Evolutionary conservation across 495 filamentous ascomycete genomes (phyloP).

Genomic region (Chaetomidium leptoderma): DNA sequence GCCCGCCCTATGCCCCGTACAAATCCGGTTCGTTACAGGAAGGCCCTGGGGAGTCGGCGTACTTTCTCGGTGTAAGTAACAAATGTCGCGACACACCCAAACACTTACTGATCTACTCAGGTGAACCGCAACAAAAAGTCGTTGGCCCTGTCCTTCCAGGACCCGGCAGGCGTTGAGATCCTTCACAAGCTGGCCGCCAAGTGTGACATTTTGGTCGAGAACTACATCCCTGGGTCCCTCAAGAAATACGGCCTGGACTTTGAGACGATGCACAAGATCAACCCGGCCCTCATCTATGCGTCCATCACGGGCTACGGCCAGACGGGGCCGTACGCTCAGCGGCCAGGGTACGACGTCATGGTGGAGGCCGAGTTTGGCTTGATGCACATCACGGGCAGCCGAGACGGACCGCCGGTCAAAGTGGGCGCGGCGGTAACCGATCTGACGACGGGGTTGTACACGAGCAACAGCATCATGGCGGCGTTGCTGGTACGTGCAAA

Average conservation of each 20-base stretch:
- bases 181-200: slow-evolving; percentile 77
- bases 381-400: slow-evolving; percentile 93
- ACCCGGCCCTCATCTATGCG: slow-evolving; percentile 68
- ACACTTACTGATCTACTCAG: slow-evolving; percentile 38
- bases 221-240: slow-evolving; percentile 88
- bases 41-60: slow-evolving; percentile 88
- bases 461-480: slow-evolving; percentile 95
- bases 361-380: slow-evolving; percentile 96
- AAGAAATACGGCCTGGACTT: slow-evolving; percentile 90
- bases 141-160: slow-evolving; percentile 82
- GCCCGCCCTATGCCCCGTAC: slow-evolving; percentile 86
- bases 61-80: slow-evolving; percentile 73
- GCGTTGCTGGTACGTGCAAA: slow-evolving; percentile 66
- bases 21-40: slow-evolving; percentile 51
- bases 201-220: slow-evolving; percentile 93
- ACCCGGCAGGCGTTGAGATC: slow-evolving; percentile 75
- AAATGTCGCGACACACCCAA: no score
- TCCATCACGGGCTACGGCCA: slow-evolving; percentile 73
- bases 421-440: slow-evolving; percentile 97
- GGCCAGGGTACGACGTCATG: slow-evolving; percentile 98
- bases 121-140: slow-evolving; percentile 98
- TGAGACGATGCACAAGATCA: slow-evolving; percentile 68
- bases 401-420: slow-evolving; percentile 90
- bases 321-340: slow-evolving; percentile 81
- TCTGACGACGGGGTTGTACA: slow-evolving; percentile 92